phyloP scores from a whole-genome alignment of 768 basidiomycete species.

The Pisolithus orientalis region DNA sequence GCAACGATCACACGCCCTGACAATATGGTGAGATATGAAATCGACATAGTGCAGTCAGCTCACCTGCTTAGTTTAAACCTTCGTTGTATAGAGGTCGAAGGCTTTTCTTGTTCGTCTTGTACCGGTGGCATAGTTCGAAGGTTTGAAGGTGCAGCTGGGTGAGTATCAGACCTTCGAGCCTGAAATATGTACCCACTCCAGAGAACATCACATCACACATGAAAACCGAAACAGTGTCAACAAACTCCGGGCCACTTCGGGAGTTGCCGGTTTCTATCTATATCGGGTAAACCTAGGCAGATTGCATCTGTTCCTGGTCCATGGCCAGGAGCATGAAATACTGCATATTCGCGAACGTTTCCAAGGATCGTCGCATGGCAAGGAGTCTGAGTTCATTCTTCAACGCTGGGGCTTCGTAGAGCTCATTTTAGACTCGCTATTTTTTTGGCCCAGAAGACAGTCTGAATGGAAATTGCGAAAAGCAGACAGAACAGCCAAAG shows the following conservation, averaged over 20 bases:
- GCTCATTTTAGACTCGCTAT: background rate
- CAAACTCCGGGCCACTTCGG: slow-evolving; percentile 23
- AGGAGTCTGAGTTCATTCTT: slow-evolving; percentile 15
- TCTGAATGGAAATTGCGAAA: background rate
- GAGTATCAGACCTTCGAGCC: slow-evolving; percentile 1
- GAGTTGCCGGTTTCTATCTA: slow-evolving; percentile 15
- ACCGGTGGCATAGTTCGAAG: slow-evolving; percentile 21
- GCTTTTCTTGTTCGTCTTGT: slow-evolving; percentile 37
- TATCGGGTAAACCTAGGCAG: slow-evolving; percentile 21
- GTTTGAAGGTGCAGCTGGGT: slow-evolving; percentile 6
- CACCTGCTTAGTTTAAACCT: slow-evolving; percentile 86
- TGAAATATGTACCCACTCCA: slow-evolving; percentile 24
- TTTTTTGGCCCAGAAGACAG: background rate
- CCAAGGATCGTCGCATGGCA: slow-evolving; percentile 17
- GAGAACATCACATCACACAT: slow-evolving; percentile 5
- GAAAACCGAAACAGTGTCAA: slow-evolving; percentile 1
- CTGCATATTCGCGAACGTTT: slow-evolving; percentile 11
- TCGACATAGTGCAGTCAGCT: slow-evolving; percentile 11
- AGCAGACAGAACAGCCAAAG: background rate
- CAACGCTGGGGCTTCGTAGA: background rate
- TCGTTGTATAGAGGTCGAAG: slow-evolving; percentile 49
- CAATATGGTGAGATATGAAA: slow-evolving; percentile 7
- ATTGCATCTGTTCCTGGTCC: slow-evolving; percentile 14
- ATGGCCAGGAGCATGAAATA: slow-evolving; percentile 5
- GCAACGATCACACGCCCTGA: slow-evolving; percentile 85